Conservation (phyloP, 129 eudicot genomes). For the Chrysanthemum seticuspe region DNA sequence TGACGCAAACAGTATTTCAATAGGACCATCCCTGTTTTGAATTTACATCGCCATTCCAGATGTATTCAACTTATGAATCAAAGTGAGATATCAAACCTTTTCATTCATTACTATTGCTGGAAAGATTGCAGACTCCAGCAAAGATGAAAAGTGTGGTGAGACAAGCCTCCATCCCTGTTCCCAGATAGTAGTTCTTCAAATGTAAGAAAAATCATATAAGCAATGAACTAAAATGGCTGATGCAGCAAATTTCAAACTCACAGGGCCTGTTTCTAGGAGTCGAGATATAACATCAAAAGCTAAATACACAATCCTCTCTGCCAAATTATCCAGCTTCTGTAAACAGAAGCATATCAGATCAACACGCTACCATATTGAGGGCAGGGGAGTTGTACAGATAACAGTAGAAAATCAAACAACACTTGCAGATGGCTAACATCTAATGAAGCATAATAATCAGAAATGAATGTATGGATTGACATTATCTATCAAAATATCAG, state of each 20-base stretch:
- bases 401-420: slow-evolving; percentile 6
- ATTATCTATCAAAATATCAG: not conserved
- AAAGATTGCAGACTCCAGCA: slow-evolving; percentile 60
- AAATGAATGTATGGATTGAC: not conserved
- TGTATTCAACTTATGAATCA: slow-evolving; percentile 16
- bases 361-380: slow-evolving; percentile 1
- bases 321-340: slow-evolving; percentile 62
- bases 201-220: not conserved
- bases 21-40: too few species aligned
- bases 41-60: slow-evolving; percentile 6
- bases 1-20: not conserved
- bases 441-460: slow-evolving; percentile 4
- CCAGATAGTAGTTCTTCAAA: slow-evolving; percentile 10
- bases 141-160: slow-evolving; percentile 77
- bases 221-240: slow-evolving; percentile 10
- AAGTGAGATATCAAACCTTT: slow-evolving; percentile 42
- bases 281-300: slow-evolving; percentile 81
- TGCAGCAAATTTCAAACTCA: slow-evolving; percentile 30
- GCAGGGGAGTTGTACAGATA: slow-evolving; percentile 2
- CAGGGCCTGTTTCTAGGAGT: slow-evolving; percentile 83
- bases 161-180: slow-evolving; percentile 85
- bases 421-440: not conserved
- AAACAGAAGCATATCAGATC: slow-evolving; percentile 22
- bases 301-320: slow-evolving; percentile 63
- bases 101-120: slow-evolving; percentile 67